Evolutionary conservation across 305 asterid species (phyloP).

Genomic region (Ajuga reptans): DNA sequence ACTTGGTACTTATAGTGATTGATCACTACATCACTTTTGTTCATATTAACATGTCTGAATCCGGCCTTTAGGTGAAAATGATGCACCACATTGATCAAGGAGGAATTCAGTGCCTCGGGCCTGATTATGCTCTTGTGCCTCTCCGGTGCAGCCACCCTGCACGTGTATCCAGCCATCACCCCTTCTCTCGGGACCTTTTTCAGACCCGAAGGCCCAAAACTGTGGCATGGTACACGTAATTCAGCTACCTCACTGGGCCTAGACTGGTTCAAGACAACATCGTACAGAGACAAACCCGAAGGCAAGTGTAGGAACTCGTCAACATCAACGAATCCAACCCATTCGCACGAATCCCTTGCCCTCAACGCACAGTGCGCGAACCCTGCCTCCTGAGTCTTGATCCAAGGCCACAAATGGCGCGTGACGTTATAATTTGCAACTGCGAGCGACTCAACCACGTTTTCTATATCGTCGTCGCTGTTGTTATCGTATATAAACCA

Average conservation of each 20-base stretch:
- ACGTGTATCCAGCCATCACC: slow-evolving; percentile 57
- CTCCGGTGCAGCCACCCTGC: slow-evolving; percentile 49
- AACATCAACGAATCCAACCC: slow-evolving; percentile 77
- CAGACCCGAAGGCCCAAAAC: slow-evolving; percentile 67
- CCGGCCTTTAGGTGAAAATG: slow-evolving; percentile 52
- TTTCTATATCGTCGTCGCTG: slow-evolving; percentile 41
- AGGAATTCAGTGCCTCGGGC: slow-evolving; percentile 44
- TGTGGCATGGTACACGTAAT: slow-evolving; percentile 40
- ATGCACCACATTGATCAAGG: slow-evolving; percentile 61
- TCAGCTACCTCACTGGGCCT: slow-evolving; percentile 36
- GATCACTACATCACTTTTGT: slow-evolving; percentile 33
- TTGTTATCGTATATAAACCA: slow-evolving; percentile 71
- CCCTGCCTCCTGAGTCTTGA: slow-evolving; percentile 74
- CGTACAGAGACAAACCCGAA: slow-evolving; percentile 20
- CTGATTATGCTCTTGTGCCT: slow-evolving; percentile 71
- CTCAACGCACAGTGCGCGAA: slow-evolving; percentile 61
- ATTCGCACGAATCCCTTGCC: slow-evolving; percentile 47
- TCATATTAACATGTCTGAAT: slow-evolving; percentile 29
- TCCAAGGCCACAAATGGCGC: slow-evolving; percentile 67
- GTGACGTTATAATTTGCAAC: slow-evolving; percentile 30
- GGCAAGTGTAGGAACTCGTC: slow-evolving; percentile 65
- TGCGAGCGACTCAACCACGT: slow-evolving; percentile 24
- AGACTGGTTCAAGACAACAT: slow-evolving; percentile 23
- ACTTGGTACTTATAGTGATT: slow-evolving; percentile 79
- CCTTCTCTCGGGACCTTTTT: slow-evolving; percentile 35